phyloP scores from a whole-genome alignment of 306 rosid species.

The Trifolium repens region DNA sequence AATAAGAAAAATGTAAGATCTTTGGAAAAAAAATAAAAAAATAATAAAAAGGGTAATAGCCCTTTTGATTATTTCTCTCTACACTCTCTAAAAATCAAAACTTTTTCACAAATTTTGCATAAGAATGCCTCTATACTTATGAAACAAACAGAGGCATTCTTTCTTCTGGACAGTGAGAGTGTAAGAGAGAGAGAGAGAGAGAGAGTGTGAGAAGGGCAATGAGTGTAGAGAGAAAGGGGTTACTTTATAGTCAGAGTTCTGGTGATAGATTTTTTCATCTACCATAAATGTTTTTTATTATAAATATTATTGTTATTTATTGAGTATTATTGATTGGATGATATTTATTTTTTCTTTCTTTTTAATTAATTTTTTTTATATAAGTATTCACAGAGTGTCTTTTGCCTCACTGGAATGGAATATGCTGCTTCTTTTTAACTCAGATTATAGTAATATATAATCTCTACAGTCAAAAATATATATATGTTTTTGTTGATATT shows the following conservation, averaged over 20 bases:
- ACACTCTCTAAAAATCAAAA: neutral
- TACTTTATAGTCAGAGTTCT: conserved; percentile 64
- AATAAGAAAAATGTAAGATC: neutral
- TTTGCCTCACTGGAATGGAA: conserved; percentile 33
- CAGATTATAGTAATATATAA: neutral
- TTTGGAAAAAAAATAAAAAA: too few relatives aligned
- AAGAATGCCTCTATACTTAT: neutral
- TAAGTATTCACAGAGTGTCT: conserved; percentile 7
- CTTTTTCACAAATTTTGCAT: neutral
- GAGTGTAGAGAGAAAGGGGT: conserved; percentile 39
- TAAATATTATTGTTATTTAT: neutral
- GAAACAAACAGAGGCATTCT: conserved; percentile 43
- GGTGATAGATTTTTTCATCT: conserved; percentile 36
- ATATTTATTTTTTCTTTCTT: neutral
- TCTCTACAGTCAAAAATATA: neutral
- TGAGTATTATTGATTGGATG: conserved; percentile 16
- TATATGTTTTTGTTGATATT: too few relatives aligned
- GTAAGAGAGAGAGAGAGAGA: conserved; percentile 22
- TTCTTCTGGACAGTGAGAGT: conserved; percentile 34
- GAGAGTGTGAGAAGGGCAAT: conserved; percentile 28
- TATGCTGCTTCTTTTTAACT: conserved; percentile 17
- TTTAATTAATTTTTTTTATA: neutral
- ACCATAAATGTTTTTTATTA: conserved; percentile 17
- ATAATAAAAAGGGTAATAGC: too few relatives aligned
- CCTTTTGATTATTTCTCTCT: neutral